These are phyloP conservation scores for Leccinum longicurvipes DNA, from an alignment of 768 basidiomycete genomes.

Conservation along the genomic window DNA sequence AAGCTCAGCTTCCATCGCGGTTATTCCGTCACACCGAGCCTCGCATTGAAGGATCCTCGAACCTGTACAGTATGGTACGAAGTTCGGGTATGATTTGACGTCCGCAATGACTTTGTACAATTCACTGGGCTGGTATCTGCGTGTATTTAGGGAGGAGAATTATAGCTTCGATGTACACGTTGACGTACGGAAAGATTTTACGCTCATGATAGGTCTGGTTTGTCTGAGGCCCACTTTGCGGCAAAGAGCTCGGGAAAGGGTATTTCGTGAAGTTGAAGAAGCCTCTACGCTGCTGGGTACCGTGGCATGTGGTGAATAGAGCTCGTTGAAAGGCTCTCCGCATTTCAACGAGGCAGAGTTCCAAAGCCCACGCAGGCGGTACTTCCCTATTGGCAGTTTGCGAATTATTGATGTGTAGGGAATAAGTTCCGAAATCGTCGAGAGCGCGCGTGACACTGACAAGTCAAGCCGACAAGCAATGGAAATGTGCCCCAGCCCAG, in stretches of 20 bases:
- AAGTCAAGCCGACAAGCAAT: too few relatives aligned
- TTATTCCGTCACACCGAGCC: constrained; percentile 31
- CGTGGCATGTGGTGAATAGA: background rate
- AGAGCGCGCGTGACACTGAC: too few relatives aligned
- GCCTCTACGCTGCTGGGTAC: constrained; percentile 22
- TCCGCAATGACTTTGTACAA: constrained; percentile 87
- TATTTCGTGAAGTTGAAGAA: constrained; percentile 54
- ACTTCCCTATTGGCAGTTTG: too few relatives aligned
- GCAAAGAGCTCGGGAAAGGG: constrained; percentile 42
- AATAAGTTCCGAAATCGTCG: too few relatives aligned
- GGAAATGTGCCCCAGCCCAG: too few relatives aligned
- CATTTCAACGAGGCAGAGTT: constrained; percentile 14
- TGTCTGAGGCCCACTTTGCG: constrained; percentile 28
- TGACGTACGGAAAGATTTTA: constrained; percentile 85
- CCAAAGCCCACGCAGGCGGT: too few relatives aligned
- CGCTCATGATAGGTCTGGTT: constrained; percentile 73
- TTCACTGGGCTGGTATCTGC: constrained; percentile 73
- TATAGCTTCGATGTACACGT: background rate
- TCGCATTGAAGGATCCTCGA: constrained; percentile 55
- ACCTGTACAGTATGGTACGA: constrained; percentile 84
- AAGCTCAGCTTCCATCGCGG: constrained; percentile 77
- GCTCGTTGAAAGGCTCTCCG: constrained; percentile 9
- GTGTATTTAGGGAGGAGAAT: constrained; percentile 11
- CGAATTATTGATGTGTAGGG: too few relatives aligned
- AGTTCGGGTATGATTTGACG: constrained; percentile 79